Conservation (phyloP, 1,284 basidiomycete species). For the Melampsora medusae region DNA sequence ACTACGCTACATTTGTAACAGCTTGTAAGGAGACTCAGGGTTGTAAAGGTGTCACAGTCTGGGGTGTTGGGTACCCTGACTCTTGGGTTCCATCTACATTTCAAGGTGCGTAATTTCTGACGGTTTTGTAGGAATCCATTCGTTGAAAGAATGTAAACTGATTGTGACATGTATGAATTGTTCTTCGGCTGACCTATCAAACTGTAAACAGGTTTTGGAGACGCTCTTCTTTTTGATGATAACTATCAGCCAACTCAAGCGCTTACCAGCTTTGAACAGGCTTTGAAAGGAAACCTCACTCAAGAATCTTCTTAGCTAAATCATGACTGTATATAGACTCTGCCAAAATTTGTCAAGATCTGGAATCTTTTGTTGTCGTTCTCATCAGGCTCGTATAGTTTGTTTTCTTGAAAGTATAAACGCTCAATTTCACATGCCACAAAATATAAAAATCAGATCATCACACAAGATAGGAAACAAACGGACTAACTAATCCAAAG, state of each 20-base stretch:
- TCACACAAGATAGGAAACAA: too few species aligned
- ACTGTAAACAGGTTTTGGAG: not conserved
- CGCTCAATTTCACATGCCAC: too few species aligned
- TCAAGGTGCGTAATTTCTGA: not conserved
- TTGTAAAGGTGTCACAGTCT: constrained; percentile 10
- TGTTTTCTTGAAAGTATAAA: too few species aligned
- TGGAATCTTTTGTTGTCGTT: too few species aligned
- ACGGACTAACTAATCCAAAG: too few species aligned
- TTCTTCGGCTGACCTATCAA: not conserved
- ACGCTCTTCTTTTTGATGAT: constrained; percentile 2
- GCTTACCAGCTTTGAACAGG: too few species aligned
- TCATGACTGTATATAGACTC: too few species aligned
- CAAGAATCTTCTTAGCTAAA: not conserved
- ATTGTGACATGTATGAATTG: not conserved
- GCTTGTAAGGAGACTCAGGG: not conserved
- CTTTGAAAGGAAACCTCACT: constrained; percentile 1
- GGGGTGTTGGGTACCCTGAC: constrained; percentile 6
- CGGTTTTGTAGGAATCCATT: not conserved
- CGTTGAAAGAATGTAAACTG: not conserved
- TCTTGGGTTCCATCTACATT: not conserved
- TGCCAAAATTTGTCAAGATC: too few species aligned
- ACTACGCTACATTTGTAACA: not conserved
- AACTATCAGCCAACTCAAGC: not conserved
- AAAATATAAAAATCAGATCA: too few species aligned
- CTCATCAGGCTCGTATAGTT: too few species aligned